Evolutionary conservation across 2,329 filamentous ascomycete genomes (phyloP).

Genomic region (Aspergillus sergii): DNA sequence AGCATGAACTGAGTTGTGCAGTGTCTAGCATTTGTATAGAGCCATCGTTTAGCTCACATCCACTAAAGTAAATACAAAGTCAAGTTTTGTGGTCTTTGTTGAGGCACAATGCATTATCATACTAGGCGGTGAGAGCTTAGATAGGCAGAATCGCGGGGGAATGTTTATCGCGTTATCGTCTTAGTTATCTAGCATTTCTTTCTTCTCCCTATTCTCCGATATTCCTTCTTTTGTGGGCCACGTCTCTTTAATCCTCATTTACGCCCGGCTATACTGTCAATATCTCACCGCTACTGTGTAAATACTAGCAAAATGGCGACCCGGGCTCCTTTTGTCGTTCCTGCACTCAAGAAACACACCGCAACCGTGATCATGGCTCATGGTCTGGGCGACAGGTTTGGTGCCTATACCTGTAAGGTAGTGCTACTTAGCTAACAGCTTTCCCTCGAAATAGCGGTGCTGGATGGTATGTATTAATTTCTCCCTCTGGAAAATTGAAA

Average conservation of each 20-base stretch:
- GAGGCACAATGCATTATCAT: neutral
- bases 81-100: neutral
- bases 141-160: neutral
- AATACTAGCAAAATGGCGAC: conserved; percentile 42
- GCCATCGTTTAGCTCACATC: neutral
- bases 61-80: neutral
- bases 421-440: neutral
- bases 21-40: neutral
- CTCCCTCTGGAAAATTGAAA: neutral
- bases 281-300: neutral
- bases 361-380: conserved; percentile 94
- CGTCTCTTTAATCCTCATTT: neutral
- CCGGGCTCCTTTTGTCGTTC: conserved; percentile 68
- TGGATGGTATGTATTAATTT: conserved; percentile 43
- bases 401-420: conserved; percentile 12
- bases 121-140: neutral
- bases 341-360: conserved; percentile 80
- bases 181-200: neutral
- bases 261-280: neutral
- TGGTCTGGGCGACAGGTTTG: conserved; percentile 84
- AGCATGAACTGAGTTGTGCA: neutral
- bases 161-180: neutral
- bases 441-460: conserved; percentile 43
- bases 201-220: neutral
- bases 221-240: neutral